Conservation (phyloP, 805 yeast species). For the Debaryomyces maramus region DNA sequence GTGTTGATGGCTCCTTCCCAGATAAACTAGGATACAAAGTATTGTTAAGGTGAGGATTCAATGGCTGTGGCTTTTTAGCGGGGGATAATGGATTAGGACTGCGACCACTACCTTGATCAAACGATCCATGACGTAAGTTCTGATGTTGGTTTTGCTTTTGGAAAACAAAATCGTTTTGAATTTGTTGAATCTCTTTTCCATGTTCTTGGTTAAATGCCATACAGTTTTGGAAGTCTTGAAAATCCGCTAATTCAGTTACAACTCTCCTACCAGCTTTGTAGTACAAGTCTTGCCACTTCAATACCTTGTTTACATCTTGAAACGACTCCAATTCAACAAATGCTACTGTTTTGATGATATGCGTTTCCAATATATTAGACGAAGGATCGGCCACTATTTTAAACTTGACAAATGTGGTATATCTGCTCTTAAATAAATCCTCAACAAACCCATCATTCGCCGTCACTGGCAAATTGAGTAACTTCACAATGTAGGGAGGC, state of each 20-base stretch:
- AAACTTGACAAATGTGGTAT: conserved; percentile 55
- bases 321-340: conserved; percentile 57
- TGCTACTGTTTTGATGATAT: conserved; percentile 53
- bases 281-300: conserved; percentile 63
- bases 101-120: neutral
- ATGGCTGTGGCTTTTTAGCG: conserved; percentile 1
- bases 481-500: conserved; percentile 68
- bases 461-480: conserved; percentile 58
- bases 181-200: conserved; percentile 27
- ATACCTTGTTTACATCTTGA: conserved; percentile 55
- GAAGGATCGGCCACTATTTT: conserved; percentile 60
- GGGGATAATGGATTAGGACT: conserved; percentile 1
- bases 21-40: neutral
- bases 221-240: conserved; percentile 40
- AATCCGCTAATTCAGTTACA: conserved; percentile 40
- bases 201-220: conserved; percentile 40
- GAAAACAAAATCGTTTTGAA: conserved; percentile 28
- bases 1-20: neutral
- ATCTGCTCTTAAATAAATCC: conserved; percentile 64
- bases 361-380: conserved; percentile 35
- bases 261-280: conserved; percentile 44
- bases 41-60: neutral
- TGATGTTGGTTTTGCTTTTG: conserved; percentile 2
- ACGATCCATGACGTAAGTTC: neutral
- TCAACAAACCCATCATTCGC: conserved; percentile 51